phyloP scores from a whole-genome alignment of 768 basidiomycete genomes.

The Amanita phalloides region DNA sequence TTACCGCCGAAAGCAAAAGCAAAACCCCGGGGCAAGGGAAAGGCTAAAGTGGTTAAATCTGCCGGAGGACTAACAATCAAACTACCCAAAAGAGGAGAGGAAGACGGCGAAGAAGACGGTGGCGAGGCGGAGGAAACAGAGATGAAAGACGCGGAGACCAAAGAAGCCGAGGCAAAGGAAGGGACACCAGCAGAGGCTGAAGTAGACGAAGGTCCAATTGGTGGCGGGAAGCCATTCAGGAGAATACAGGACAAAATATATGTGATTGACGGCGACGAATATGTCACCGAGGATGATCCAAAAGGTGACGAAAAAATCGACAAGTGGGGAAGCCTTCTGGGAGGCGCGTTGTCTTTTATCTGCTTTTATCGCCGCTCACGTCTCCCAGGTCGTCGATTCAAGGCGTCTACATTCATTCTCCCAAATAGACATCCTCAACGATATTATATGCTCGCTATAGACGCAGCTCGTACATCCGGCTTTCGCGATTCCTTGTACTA shows the following conservation, averaged over 20 bases:
- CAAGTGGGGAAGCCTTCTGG: slow-evolving; percentile 68
- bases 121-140: slow-evolving; percentile 23
- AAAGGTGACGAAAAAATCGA: slow-evolving; percentile 93
- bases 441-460: slow-evolving; percentile 93
- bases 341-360: slow-evolving; percentile 41
- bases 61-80: slow-evolving; percentile 18
- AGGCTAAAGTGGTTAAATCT: slow-evolving; percentile 15
- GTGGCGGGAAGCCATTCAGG: slow-evolving; percentile 59
- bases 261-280: slow-evolving; percentile 83
- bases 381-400: slow-evolving; percentile 69
- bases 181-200: slow-evolving; percentile 24
- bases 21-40: slow-evolving; percentile 25
- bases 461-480: slow-evolving; percentile 92
- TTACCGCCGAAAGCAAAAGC: slow-evolving; percentile 23
- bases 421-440: slow-evolving; percentile 77
- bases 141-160: slow-evolving; percentile 14
- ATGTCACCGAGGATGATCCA: slow-evolving; percentile 70
- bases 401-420: slow-evolving; percentile 80
- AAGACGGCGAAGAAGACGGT: slow-evolving; percentile 23
- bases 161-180: slow-evolving; percentile 16
- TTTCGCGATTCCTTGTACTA: slow-evolving; percentile 98
- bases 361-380: neutral
- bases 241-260: slow-evolving; percentile 66
- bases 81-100: slow-evolving; percentile 19
- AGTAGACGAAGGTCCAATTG: slow-evolving; percentile 30